Base-by-base conservation (phyloP, 768 basidiomycete species). In the Thelephora aurantiotincta region DNA sequence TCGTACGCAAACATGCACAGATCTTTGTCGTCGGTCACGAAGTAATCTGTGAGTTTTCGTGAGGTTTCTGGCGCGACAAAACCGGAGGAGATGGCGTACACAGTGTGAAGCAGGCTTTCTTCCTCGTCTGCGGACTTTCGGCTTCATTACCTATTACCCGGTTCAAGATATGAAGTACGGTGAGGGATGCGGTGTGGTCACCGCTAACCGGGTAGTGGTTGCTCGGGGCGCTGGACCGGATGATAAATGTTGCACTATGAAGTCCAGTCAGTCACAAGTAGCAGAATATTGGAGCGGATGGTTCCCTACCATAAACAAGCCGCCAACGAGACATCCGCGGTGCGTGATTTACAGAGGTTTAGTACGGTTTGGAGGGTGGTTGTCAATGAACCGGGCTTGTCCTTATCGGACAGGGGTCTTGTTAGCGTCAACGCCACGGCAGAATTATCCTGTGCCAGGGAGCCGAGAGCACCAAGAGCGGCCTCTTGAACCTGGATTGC, bases 81-180 rank as follows among this genome's bases (percentile, higher is more conserved):
- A 36, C 41, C 34, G 34, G n/a, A 35, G 7, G 26, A 38, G 30
- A 35, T 11, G 13, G 70, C 79, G 12, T 50, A 90, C 86, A 78
- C 0, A 94, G 62, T 13, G 82, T 73, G 57, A 83, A 85, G 58
- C 87, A 89, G 0, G 85, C 80, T 58, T 74, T 81, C 1, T 76
- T 77, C 33, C 74, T 69, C 14, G 61, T 71, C 41, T 62, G 60
- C 2, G 67, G 59, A 19, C 63, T 57, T 44, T 78, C 73, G 5
- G 58, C 52, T 1, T 68, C 56, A 1, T 69, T 66, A 1, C 65
- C 58, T 18, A 87, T 63, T 38, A 84, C 65, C 3, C 77, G 71
- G 51, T 78, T 82, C 30, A 87, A 63, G 38, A 85, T 73, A 52
- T 82, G 78, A 48, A 86, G 73, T n/a, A 89, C 70, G 1, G 77